phyloP scores from a whole-genome alignment of 2,329 filamentous ascomycete species.

The Colletotrichum zoysiae region DNA sequence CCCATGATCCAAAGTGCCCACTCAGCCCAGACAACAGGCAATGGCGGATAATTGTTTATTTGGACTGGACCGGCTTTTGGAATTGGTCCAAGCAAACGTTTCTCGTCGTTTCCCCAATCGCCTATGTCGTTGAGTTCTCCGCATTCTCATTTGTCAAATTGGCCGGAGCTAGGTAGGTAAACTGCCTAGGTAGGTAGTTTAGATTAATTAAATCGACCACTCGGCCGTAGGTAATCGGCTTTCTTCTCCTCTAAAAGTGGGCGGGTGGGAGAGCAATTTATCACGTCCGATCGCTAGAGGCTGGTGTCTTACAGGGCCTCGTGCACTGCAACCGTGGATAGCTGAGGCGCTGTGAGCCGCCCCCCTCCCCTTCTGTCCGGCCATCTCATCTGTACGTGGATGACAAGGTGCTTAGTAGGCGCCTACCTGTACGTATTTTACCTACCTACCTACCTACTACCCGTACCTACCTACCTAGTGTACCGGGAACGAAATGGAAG shows the following conservation, averaged over 20 bases:
- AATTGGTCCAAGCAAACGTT: neutral
- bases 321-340: neutral
- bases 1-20: neutral
- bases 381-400: conserved; percentile 5
- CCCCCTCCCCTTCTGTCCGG: neutral
- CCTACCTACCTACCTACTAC: no score
- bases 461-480: no score
- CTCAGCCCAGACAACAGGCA: conserved; percentile 8
- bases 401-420: neutral
- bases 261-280: conserved; percentile 3
- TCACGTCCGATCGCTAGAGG: conserved; percentile 8
- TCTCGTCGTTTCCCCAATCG: conserved; percentile 4
- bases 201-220: conserved; percentile 32
- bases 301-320: conserved; percentile 30
- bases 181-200: neutral
- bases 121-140: conserved; percentile 30
- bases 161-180: neutral
- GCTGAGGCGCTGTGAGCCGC: neutral
- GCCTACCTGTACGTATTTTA: no score
- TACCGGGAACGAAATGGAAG: neutral
- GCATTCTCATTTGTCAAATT: conserved; percentile 21
- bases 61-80: neutral
- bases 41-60: conserved; percentile 27
- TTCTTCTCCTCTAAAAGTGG: conserved; percentile 35
- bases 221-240: conserved; percentile 12